Base-by-base conservation (phyloP, 1,284 basidiomycete species). In the Phylloporus sp. region DNA sequence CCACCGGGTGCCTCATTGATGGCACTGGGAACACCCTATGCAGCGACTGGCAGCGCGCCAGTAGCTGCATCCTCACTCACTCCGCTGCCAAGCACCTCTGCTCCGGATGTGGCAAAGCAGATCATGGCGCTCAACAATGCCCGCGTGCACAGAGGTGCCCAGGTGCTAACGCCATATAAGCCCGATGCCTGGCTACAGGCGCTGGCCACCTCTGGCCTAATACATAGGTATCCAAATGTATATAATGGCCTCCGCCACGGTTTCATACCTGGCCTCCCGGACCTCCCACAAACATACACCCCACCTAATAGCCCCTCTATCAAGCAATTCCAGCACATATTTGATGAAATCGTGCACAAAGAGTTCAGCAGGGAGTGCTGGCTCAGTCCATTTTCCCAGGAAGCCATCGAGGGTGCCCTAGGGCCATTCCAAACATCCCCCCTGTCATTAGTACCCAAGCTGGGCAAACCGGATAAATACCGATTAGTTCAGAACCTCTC, bases 401-500 rank as follows among this genome's bases (percentile, higher is more conserved):
- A 37, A 10, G 34, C 8, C 15, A 15, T 37, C 34, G 34, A 37
- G 15, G 8, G 34, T 13, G 13, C 17, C 6, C 15, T 53, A 1
- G 51, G 51, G 1, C n/a, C 11, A 5, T 53, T 53, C 22, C 50
- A 51, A 13, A 51, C 50, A 17, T 51, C 80, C 0, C 80, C 80
- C 0, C 44, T 83, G 0, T 78, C 46, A 18, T 54, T 82, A 2
- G 66, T 78, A 0, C 76, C 75, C 0, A 81, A 82, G 60, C 62
- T 74, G 0, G 69, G 70, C 0, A 71, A 72, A 20, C 71, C 68
- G 0, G 71, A 69, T 1, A 76, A 77, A 50, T 78, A 70, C 49
- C 53, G 70, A 0, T 53, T 77, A 0, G 70, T 84, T 0, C 81
- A 84, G 22, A 79, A 84, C 56, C 61, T 13, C 20, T 31, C 6